Base-by-base conservation (phyloP, 2,329 filamentous ascomycete species). In the Trichoderma sp. region DNA sequence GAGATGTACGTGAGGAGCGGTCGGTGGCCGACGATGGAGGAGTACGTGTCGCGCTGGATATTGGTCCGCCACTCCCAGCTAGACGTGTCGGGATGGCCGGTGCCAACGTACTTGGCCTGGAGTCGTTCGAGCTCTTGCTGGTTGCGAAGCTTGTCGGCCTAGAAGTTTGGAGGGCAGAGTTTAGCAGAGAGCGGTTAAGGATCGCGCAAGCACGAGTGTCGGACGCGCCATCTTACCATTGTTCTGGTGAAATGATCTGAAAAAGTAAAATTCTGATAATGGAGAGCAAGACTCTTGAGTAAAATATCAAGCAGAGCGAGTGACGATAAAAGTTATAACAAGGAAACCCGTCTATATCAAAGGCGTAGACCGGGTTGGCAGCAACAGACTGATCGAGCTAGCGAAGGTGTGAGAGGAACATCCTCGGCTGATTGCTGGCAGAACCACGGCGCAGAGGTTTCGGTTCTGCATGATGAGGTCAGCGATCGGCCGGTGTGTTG, bases 41-140 rank as follows among this genome's bases (percentile, higher is more conserved):
- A 87, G 75, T 94, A 93, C 24, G 90, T 96, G 81, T 99, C 95
- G 76, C 95, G 93, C 75, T 93, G 87, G 75, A 98, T 94, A 81
- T 98, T 99, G 67, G 91, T 93, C 58, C 90, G 90, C 93, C 93
- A 99, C 80, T 99, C 95, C 88, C 95, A 95, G 78, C 92, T 96
- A 28, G 93, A 96, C 15, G 94, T 98, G 80, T 99, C 95, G 50
- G 94, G 92, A 78, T 97, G 93, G 26, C 95, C 95, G 4, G 95
- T 98, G 71, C 95, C 95, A 73, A 99, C 85, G 82, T 95, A 97
- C 74, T 96, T 96, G 74, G 93, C 90, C 80, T 99, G 95, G 19
- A 98, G 90, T 69, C 93, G 90, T 80, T 99, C 95, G 75, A 99
- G 93, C 78, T 99, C 95, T 79, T 99, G 95, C 72, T 97, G 92